phyloP scores from a whole-genome alignment of 2,329 filamentous ascomycete species.

The Sporothrix globosa region DNA sequence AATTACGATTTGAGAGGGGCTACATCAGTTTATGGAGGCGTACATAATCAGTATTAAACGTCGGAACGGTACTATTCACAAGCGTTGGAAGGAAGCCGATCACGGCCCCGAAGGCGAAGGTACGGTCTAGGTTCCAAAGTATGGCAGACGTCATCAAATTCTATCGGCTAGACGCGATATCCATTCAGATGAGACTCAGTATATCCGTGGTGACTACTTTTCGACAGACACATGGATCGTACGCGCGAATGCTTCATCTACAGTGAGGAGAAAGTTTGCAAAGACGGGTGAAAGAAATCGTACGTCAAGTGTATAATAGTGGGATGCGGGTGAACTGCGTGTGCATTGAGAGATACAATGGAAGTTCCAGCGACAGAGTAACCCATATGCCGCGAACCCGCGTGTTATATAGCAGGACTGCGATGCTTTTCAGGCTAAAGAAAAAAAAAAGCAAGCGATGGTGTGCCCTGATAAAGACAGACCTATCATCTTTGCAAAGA shows the following conservation, averaged over 20 bases:
- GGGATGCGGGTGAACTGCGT: neutral
- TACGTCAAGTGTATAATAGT: neutral
- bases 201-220: neutral
- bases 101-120: neutral
- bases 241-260: conserved; percentile 2
- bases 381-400: neutral
- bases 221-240: neutral
- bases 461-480: neutral
- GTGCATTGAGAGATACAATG: neutral
- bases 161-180: neutral
- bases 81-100: neutral
- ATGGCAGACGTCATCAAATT: neutral
- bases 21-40: no score
- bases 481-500: no score
- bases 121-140: no score
- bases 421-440: neutral
- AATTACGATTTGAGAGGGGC: no score
- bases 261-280: neutral
- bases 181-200: neutral
- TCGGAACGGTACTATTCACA: neutral
- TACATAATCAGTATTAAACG: neutral
- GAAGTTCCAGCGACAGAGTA: neutral
- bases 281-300: neutral
- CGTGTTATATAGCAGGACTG: conserved; percentile 1
- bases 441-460: neutral